Conservation (phyloP, 225 moss, liverwort and hornwort species). For the Rhytidiadelphus loreus region DNA sequence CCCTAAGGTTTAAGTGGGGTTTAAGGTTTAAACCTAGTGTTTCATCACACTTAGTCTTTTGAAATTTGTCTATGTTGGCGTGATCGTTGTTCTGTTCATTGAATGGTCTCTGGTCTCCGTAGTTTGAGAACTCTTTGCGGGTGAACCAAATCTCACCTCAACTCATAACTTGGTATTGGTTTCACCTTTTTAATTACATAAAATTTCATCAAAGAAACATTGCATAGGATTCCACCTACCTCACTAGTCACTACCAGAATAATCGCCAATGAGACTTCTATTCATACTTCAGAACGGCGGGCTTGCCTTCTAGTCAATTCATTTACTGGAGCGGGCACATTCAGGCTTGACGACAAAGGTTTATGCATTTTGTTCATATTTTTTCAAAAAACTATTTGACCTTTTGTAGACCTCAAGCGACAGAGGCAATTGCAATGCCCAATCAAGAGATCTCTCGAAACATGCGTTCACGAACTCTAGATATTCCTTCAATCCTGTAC, state of each 20-base stretch:
- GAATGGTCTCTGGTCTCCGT: not conserved
- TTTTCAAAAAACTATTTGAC: not conserved
- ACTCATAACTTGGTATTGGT: not conserved
- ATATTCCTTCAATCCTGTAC: not conserved
- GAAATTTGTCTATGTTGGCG: not conserved
- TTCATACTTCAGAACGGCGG: not conserved
- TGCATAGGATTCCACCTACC: not conserved
- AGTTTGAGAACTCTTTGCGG: not conserved
- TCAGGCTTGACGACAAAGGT: not conserved
- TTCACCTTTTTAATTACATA: not conserved
- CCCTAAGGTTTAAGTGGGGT: constrained; percentile 30
- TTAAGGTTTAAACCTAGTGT: not conserved
- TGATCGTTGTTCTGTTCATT: not conserved
- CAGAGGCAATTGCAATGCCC: not conserved
- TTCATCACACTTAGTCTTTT: not conserved
- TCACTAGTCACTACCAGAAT: not conserved
- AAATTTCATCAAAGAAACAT: not conserved
- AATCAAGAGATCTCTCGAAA: not conserved
- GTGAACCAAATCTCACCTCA: not conserved
- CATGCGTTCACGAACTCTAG: not conserved
- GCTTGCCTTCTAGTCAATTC: not conserved
- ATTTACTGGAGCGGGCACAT: not conserved
- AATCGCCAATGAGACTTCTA: not conserved
- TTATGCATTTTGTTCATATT: not conserved
- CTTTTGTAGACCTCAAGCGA: not conserved